These are phyloP conservation scores for Tetrapisispora pingtungensis DNA, from an alignment of 805 yeast genomes.

Conservation along the genomic window DNA sequence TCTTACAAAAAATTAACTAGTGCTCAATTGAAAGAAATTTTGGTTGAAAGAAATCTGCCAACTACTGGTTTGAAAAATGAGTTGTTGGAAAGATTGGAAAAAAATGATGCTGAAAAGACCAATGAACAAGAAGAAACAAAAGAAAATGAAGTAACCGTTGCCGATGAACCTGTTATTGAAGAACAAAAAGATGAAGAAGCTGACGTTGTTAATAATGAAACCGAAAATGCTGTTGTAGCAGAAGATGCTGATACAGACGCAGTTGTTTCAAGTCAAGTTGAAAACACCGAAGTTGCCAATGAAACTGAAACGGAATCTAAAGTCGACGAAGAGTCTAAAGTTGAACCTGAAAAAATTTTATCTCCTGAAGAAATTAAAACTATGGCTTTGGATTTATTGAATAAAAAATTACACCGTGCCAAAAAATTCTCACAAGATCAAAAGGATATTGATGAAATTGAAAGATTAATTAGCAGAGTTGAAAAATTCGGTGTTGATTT, in stretches of 20 bases:
- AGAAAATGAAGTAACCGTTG: too few relatives aligned
- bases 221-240: too few relatives aligned
- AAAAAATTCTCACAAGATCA: constrained; percentile 67
- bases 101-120: constrained; percentile 4
- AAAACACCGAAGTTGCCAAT: too few relatives aligned
- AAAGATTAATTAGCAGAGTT: constrained; percentile 39
- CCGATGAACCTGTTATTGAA: too few relatives aligned
- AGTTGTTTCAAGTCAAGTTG: too few relatives aligned
- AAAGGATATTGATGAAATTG: constrained; percentile 50
- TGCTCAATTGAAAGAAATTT: constrained; percentile 69
- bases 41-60: constrained; percentile 58
- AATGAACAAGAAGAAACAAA: background rate
- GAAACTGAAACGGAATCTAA: background rate
- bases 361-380: constrained; percentile 64
- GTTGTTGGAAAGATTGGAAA: constrained; percentile 44
- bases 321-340: background rate
- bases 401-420: constrained; percentile 59
- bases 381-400: constrained; percentile 56
- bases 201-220: too few relatives aligned
- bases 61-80: constrained; percentile 76
- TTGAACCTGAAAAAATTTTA: constrained; percentile 23
- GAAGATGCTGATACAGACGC: too few relatives aligned
- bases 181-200: too few relatives aligned
- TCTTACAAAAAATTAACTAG: constrained; percentile 59
- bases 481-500: constrained; percentile 75